Evolutionary conservation across 345 rosid genomes (phyloP).

Genomic region (Bretschneidera sinensis): DNA sequence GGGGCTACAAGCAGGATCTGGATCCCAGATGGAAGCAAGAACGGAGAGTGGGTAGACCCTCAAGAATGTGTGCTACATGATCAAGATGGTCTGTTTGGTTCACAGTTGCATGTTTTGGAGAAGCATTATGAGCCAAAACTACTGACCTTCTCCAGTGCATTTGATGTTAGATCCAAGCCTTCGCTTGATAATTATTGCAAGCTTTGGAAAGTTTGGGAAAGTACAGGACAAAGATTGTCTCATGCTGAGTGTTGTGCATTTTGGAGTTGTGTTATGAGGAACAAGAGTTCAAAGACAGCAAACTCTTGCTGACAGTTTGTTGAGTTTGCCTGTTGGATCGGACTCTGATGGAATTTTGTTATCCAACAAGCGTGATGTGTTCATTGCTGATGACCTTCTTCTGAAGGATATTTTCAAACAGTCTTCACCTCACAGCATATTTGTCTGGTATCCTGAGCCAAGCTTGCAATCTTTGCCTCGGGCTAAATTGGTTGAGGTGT

Average conservation of each 20-base stretch:
- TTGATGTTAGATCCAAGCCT: slow-evolving; percentile 39
- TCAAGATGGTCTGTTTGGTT: slow-evolving; percentile 43
- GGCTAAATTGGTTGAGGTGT: slow-evolving; percentile 38
- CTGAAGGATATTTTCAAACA: slow-evolving; percentile 43
- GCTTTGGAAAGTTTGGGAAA: slow-evolving; percentile 74
- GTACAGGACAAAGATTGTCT: slow-evolving; percentile 26
- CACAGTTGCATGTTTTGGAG: slow-evolving; percentile 39
- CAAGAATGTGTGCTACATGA: slow-evolving; percentile 46
- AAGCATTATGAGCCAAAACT: slow-evolving; percentile 31
- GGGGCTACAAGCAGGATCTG: no score
- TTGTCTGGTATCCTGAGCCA: slow-evolving; percentile 70
- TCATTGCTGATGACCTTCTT: slow-evolving; percentile 65
- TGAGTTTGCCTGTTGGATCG: slow-evolving; percentile 47
- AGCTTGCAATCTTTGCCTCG: slow-evolving; percentile 38
- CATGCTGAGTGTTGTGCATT: slow-evolving; percentile 53
- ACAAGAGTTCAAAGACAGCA: slow-evolving; percentile 13
- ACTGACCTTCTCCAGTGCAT: slow-evolving; percentile 29
- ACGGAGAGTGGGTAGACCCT: slow-evolving; percentile 47
- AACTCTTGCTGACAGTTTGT: slow-evolving; percentile 31
- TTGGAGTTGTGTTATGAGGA: slow-evolving; percentile 38
- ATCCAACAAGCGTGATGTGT: slow-evolving; percentile 38
- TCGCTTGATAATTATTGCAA: slow-evolving; percentile 46
- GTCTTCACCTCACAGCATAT: slow-evolving; percentile 29
- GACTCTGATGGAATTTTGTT: slow-evolving; percentile 32
- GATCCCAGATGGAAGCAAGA: slow-evolving; percentile 40